Percentiles rank a stretch among this genome's conserved stretches.
These are phyloP conservation scores for Pseudonitzschia pungens DNA, from an alignment of 108 stramenopile genomes.

Conservation along the genomic window DNA sequence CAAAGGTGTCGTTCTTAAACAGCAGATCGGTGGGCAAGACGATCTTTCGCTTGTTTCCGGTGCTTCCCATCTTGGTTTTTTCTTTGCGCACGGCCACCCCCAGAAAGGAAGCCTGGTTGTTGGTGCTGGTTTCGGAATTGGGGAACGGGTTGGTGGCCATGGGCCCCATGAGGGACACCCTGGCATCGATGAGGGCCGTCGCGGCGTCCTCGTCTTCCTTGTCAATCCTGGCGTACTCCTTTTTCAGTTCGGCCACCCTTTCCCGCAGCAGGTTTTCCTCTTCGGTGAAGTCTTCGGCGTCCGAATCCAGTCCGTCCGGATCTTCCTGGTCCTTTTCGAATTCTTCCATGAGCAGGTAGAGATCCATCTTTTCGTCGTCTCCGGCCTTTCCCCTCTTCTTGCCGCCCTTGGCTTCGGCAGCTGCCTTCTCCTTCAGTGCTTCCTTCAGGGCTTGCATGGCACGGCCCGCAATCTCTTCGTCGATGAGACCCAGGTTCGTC, in stretches of 20 bases:
- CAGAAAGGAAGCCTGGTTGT: slow-evolving; percentile 38
- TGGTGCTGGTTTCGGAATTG: slow-evolving; percentile 42
- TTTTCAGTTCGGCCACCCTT: slow-evolving; percentile 40
- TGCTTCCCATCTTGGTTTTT: slow-evolving; percentile 81
- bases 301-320: slow-evolving; percentile 19
- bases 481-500: slow-evolving; percentile 67
- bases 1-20: slow-evolving; percentile 79
- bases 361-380: slow-evolving; percentile 20
- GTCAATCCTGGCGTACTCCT: slow-evolving; percentile 38
- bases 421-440: slow-evolving; percentile 35
- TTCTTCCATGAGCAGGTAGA: slow-evolving; percentile 3
- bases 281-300: slow-evolving; percentile 44
- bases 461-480: slow-evolving; percentile 65
- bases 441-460: slow-evolving; percentile 51
- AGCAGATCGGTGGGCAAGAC: slow-evolving; percentile 68
- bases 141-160: slow-evolving; percentile 73
- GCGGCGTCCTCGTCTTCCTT: slow-evolving; percentile 46
- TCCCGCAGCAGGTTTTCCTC: slow-evolving; percentile 51
- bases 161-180: slow-evolving; percentile 59
- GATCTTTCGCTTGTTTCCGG: slow-evolving; percentile 78
- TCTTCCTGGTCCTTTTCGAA: slow-evolving; percentile 19
- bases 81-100: slow-evolving; percentile 71
- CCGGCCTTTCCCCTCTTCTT: slow-evolving; percentile 37
- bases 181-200: slow-evolving; percentile 51
- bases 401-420: slow-evolving; percentile 41